A percentile compares a stretch with the other conserved stretches of the same genome.
Conservation (phyloP, 2,329 filamentous ascomycete species). For the Emergomyces orientalis region DNA sequence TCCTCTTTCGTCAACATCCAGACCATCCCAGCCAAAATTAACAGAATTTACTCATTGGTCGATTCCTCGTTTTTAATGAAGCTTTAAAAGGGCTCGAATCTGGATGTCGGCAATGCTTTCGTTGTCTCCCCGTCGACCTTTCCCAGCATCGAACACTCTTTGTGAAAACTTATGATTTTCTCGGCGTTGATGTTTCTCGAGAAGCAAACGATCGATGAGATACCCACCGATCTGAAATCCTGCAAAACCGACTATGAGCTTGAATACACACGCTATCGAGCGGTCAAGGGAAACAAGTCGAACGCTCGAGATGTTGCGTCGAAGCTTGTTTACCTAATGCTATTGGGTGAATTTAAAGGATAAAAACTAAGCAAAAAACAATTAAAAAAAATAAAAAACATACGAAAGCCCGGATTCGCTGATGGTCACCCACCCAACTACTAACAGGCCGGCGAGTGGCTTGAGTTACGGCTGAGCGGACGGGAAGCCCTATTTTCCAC, state of each 20-base stretch:
- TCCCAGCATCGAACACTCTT: not conserved
- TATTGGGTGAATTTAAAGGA: not conserved
- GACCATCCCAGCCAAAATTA: not conserved
- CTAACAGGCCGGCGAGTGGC: too few relatives aligned
- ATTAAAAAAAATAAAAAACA: too few relatives aligned
- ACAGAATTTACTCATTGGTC: not conserved
- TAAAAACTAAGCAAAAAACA: not conserved
- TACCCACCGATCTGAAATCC: not conserved
- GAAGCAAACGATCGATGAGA: not conserved
- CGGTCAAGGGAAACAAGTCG: not conserved
- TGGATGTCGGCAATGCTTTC: not conserved
- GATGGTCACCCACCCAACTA: too few relatives aligned
- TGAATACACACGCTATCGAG: not conserved
- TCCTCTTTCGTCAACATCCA: not conserved
- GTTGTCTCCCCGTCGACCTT: not conserved
- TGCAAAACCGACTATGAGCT: not conserved
- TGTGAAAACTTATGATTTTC: not conserved
- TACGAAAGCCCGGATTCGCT: too few relatives aligned
- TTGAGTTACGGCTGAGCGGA: too few relatives aligned
- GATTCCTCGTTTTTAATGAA: not conserved
- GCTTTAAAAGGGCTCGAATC: not conserved
- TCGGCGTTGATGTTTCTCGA: not conserved
- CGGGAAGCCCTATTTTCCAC: too few relatives aligned
- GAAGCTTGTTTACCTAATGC: not conserved
- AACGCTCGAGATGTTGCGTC: not conserved